Evolutionary conservation across 495 filamentous ascomycete species (phyloP), one percentile per base, ranked within the genome.

Genomic region (Elasticomyces elasticus): DNA sequence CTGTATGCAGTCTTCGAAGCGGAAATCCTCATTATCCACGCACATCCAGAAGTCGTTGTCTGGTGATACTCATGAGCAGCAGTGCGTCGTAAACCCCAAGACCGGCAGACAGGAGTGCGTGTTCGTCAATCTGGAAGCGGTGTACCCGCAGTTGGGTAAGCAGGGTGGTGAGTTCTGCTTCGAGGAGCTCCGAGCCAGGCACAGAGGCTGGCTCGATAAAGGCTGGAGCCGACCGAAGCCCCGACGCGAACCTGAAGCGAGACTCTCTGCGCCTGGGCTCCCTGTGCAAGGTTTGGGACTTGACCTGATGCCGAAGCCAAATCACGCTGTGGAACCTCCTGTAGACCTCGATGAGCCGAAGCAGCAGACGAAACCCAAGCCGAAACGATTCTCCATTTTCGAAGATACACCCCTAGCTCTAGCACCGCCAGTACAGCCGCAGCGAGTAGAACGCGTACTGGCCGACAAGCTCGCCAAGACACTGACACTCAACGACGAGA

Each of bases 141-240:
- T 97, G 41, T 97, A 97, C 60, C 89, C 89, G 4, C 80, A 84
- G 44, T 76, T 77, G 45, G 73, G 79, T 23, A 81, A 87, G 61
- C 74, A 79, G 4, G 74, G 74, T 4, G 74, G 77, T 33, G 89
- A 95, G 68, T 73, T 83, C 47, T 88, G 87, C 64, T 91, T 96
- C 59, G 94, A 97, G 66, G 92, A 98, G 66, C 72, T 97, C 25
- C 79, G 86, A 65, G 94, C 91, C 10, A 79, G 79, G 5, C 78
- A 76, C 50, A 77, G 85, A 46, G 91, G 89, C 1, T 91, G 87
- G 85, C 74, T 88, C 46, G 69, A 79, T 49, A 79, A 75, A 48
- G 71, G 83, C 48, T 96, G 89, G 87, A 55, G 58, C 27, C 61
- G 68, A 9, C 17, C n/a, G 17, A 10, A 23, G 20, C 7, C 22